A percentile compares a stretch with the other conserved stretches of the same genome.
Conservation (phyloP, 495 filamentous ascomycete species). For the Astrothelium macrocarpum region DNA sequence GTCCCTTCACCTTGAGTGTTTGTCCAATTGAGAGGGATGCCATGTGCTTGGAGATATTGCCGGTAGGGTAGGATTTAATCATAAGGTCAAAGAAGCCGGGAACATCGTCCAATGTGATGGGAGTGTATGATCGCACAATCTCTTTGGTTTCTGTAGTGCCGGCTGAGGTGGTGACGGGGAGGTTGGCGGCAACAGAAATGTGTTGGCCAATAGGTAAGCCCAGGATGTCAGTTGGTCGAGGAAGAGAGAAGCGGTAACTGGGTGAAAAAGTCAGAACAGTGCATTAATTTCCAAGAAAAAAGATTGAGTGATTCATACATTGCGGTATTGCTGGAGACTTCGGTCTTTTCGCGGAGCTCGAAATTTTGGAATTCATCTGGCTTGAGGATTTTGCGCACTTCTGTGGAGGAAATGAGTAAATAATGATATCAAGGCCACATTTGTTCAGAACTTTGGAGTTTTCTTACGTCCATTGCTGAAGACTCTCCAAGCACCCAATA, state of each 20-base stretch:
- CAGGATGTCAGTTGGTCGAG: slow-evolving; percentile 66
- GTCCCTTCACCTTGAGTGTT: slow-evolving; percentile 78
- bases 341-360: slow-evolving; percentile 77
- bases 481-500: slow-evolving; percentile 55
- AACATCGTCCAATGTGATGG: slow-evolving; percentile 84
- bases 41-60: slow-evolving; percentile 91
- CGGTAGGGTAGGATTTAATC: slow-evolving; percentile 93
- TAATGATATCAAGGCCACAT: slow-evolving; percentile 5
- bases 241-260: slow-evolving; percentile 84
- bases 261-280: slow-evolving; percentile 8
- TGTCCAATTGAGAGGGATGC: slow-evolving; percentile 72
- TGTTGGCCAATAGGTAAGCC: slow-evolving; percentile 97
- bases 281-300: not conserved
- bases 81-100: slow-evolving; percentile 94
- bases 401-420: slow-evolving; percentile 33
- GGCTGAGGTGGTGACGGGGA: slow-evolving; percentile 27
- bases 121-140: slow-evolving; percentile 91
- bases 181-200: slow-evolving; percentile 75
- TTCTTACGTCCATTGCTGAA: slow-evolving; percentile 45
- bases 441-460: not conserved
- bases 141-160: slow-evolving; percentile 72
- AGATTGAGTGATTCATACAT: slow-evolving; percentile 46
- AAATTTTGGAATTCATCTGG: slow-evolving; percentile 83
- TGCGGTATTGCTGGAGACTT: slow-evolving; percentile 92
- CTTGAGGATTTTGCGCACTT: slow-evolving; percentile 71